Base-by-base conservation (phyloP, 495 filamentous ascomycete species). In the Venustampulla echinocandica region DNA sequence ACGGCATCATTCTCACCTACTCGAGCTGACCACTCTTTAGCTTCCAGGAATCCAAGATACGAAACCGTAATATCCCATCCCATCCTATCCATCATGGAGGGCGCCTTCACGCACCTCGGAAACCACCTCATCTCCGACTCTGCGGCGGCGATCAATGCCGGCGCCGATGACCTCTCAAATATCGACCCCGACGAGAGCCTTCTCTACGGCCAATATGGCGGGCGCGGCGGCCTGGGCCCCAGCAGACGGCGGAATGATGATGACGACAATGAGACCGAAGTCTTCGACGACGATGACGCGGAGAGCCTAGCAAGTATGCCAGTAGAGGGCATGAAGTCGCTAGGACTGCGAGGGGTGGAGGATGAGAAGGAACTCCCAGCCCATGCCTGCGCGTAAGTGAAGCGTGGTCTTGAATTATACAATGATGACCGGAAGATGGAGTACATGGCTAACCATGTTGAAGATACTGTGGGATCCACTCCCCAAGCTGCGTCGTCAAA, bases 401-500 rank as follows among this genome's bases (percentile, higher is more conserved):
- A n/a, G n/a, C n/a, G n/a, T n/a, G n/a, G n/a, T n/a, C n/a, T n/a
- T n/a, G n/a, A n/a, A n/a, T 34, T 1, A 9, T 23, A 32, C 20
- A 10, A 20, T 19, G 30, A 30, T 40, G 20, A n/a, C n/a, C n/a
- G n/a, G n/a, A n/a, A n/a, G 41, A 33, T 43, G 27, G 17, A 19
- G 15, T 10, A 14, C 11, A 23, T 14, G 33, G 36, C 46, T 21
- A 49, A 33, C 7, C 18, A 20, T 43, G 35, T 28, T 46, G 44
- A 55, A 94, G 87, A 40, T 98, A 99, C 64, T 99, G 92, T 59
- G 92, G 92, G 44, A 99, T 99, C 51, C 92, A 99, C 64, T 93
- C 92, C 50, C 79, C 90, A 10, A 82, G 84, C 60, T 90, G 87
- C 53, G 93, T 97, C 43, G 92, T 97, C 44, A 96, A 95, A 65